Evolutionary conservation across 306 rosid species (phyloP).

Genomic region (Cucumis sativus): Cucumber_9930_V3 NC_026660.2:13263001-13263500

Average conservation of each 20-base stretch:
- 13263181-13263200: not conserved
- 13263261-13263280: too few relatives aligned
- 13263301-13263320: not conserved
- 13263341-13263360: not conserved
- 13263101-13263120: not conserved
- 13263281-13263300: constrained; percentile 27
- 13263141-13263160: not conserved
- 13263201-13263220: not conserved
- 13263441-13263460: not conserved
- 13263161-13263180: not conserved
- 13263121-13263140: not conserved
- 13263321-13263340: not conserved
- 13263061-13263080: not conserved
- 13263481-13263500: not conserved
- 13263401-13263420: not conserved
- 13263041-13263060: not conserved
- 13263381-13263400: not conserved
- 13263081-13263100: too few relatives aligned
- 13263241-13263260: too few relatives aligned
- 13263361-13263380: not conserved
- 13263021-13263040: constrained; percentile 25
- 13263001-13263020: constrained; percentile 71
- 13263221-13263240: not conserved
- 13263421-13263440: not conserved
- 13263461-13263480: not conserved